Percentiles rank a stretch among this genome's conserved stretches.
These are phyloP conservation scores for Vitis rotundifolia DNA, from an alignment of 164 flowering plant species.

Conservation along the genomic window DNA sequence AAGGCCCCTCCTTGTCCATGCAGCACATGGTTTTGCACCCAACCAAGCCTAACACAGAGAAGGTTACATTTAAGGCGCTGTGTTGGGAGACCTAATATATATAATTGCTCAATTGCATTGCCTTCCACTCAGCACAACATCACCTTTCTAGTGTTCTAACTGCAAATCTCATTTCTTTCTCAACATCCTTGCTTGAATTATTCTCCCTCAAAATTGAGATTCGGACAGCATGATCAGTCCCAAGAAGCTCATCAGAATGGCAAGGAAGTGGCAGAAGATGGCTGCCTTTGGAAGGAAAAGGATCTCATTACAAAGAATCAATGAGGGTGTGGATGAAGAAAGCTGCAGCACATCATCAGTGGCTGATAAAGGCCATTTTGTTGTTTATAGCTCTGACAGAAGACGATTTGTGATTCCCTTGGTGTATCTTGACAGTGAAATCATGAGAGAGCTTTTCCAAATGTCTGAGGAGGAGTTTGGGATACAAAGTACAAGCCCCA, in stretches of 20 bases:
- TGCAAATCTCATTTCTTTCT: no score
- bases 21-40: no score
- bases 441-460: constrained; percentile 7
- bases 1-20: no score
- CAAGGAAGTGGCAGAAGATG: constrained; percentile 23
- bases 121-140: no score
- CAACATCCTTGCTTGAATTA: no score
- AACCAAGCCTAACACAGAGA: no score
- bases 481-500: constrained; percentile 1
- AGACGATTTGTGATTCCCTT: constrained; percentile 3
- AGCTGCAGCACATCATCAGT: constrained; percentile 1
- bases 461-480: constrained; percentile 15
- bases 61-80: no score
- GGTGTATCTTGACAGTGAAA: neutral
- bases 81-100: no score
- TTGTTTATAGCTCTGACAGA: neutral
- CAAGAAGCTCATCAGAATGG: constrained; percentile 29
- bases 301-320: constrained; percentile 8
- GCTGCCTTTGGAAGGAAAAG: constrained; percentile 16
- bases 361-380: constrained; percentile 6
- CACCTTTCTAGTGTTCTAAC: no score
- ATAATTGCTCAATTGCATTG: no score
- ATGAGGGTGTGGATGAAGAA: neutral
- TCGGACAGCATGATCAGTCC: constrained; percentile 20
- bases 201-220: no score